A percentile compares a stretch with the other conserved stretches of the same genome.
phyloP scores from a whole-genome alignment of 208 protist species.

The Kentomonas sorsogonicus region DNA sequence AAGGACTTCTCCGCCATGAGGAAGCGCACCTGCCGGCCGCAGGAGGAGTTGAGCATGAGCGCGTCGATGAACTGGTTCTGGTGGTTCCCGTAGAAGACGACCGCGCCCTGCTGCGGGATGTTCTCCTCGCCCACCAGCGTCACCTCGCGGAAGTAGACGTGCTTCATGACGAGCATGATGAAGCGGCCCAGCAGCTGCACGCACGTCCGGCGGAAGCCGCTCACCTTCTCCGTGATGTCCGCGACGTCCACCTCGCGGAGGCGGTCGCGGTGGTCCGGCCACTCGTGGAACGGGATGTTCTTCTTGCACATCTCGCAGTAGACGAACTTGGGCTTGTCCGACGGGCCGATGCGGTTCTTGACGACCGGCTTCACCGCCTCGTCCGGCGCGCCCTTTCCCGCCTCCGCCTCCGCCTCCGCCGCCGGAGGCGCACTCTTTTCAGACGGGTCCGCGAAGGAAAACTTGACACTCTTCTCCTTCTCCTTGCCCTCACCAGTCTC shows the following conservation, averaged over 20 bases:
- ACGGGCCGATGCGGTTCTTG: conserved; percentile 47
- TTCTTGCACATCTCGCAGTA: conserved; percentile 56
- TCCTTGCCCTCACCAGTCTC: too few species aligned
- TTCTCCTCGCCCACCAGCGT: conserved; percentile 83
- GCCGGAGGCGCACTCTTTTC: background rate
- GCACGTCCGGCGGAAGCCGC: conserved; percentile 39
- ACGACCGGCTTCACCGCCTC: conserved; percentile 12
- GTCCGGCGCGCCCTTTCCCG: background rate
- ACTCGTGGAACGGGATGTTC: conserved; percentile 61
- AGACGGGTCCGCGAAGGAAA: conserved; percentile 15
- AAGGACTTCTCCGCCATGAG: conserved; percentile 92
- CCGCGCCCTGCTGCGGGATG: conserved; percentile 80
- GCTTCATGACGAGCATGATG: conserved; percentile 79
- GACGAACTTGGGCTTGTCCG: conserved; percentile 25
- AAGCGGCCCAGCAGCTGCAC: conserved; percentile 68
- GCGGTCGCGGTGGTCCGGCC: conserved; percentile 71
- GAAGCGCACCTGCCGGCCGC: conserved; percentile 77
- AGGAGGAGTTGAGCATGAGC: conserved; percentile 85
- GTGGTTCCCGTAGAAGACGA: conserved; percentile 93
- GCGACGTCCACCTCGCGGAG: conserved; percentile 53
- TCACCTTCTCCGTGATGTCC: conserved; percentile 40
- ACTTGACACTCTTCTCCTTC: conserved; percentile 20
- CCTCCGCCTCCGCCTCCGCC: background rate
- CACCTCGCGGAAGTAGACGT: conserved; percentile 92
- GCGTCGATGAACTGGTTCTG: conserved; percentile 93